Evolutionary conservation across 1,284 basidiomycete species (phyloP), one percentile per base, ranked within the genome.

Genomic region (Sanghuangporus sanghuang): DNA sequence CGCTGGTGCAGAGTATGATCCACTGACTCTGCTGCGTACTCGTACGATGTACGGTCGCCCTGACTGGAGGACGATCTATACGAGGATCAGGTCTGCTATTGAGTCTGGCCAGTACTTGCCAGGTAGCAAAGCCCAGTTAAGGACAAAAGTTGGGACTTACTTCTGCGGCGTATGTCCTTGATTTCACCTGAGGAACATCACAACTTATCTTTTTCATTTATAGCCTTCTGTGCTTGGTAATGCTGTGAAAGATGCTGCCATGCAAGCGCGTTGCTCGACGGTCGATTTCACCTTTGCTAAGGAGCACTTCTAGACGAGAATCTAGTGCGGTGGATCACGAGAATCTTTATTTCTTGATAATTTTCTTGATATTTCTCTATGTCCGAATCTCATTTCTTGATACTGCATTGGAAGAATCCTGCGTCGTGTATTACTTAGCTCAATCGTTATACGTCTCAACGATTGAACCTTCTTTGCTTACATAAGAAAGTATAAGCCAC

Each of bases 1-100:
- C 69, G 86, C 86, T n/a, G 88, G 88, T 64, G 84, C 87, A 11
- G 84, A 86, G 62, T 92, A 89, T 71, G 93, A 95, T 73, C 91
- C 93, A 32, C 78, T 96, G 64, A 95, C 93, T 3, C 82, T 93
- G 42, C 85, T 95, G 61, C 86, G 89, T 62, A 86, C 91, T 14
- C 87, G 90, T 53, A 95, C 93, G 8, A 89, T 89, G 80, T 96
- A 91, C 72, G 93, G 94, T 27, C 87, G 93, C 57, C 93, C 93
- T 14, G 86, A 95, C 72, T 96, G 91, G 87, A 86, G 85, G 73
- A 75, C 80, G 52, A 90, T 96, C 71, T 95, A 92, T 72, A 75
- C 78, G 18, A 81, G 83, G 64, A 84, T 95, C 73, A 82, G 81
- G 67, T 80, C 83, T 67, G 86, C 88, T 3, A 90, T 96, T 70